Evolutionary conservation across 352 stramenopile species (phyloP), one percentile per base, ranked within the genome.

Genomic region (Globisporangium cystogenes): DNA sequence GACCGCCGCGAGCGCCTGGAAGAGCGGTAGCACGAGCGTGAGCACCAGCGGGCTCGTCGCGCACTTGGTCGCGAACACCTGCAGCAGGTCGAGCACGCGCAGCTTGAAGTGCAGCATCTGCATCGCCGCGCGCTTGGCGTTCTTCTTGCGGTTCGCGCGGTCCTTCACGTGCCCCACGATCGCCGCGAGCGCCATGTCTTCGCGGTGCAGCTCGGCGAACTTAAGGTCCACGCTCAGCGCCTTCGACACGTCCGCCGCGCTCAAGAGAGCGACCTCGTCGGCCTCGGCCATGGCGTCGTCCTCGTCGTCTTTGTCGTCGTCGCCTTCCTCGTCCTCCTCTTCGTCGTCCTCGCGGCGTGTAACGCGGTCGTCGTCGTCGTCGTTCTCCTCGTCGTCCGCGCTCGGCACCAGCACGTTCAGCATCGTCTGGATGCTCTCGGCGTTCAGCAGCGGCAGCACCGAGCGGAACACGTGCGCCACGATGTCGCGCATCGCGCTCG

Each of bases 41-140:
- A 90, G 51, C 42, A 82, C 64, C 26, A 74, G 57, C 10, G 54
- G 46, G 33, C 57, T 66, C 45, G 68, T 60, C 0, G 57, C 51
- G 29, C 55, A 60, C 43, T 75, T 64, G 12, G 65, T 65, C 23
- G 76, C 76, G 55, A 87, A 90, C 56, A 90, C 62, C 50, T 87
- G 65, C 37, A 95, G 66, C 62, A 95, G 53, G 48, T 95, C 82
- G 21, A 95, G 51, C 31, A 93, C 82, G 35, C 84, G 84, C 49
- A 95, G 59, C 59, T 95, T 83, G 67, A 95, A 95, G 69, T 95
- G 84, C 51, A 92, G 69, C 29, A 80, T 71, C 51, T 87, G 76
- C 46, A 87, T 68, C 18, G 71, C 70, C 49, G 78, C 63, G 18
- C 67, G 69, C 67, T 92, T 90, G 27, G 74, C 66, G 51, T 87